Base-by-base conservation (phyloP, 2,329 filamentous ascomycete species). In the Neofusicoccum kwambonambiense region DNA sequence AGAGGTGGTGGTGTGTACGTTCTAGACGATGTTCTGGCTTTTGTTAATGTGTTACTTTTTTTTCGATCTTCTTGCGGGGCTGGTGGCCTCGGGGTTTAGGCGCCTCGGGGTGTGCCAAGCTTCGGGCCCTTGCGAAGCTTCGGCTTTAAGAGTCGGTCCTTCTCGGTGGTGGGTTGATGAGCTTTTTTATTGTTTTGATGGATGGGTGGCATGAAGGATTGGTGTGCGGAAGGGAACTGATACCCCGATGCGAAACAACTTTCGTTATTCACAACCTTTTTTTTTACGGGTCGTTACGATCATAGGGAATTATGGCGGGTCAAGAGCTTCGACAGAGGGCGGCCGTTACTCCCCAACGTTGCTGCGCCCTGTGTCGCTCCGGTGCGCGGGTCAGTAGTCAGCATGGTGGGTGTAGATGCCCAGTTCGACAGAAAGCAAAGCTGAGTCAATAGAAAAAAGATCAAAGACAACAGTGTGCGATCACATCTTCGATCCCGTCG, bases 221-320 rank as follows among this genome's bases (percentile, higher is more conserved):
- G 44, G 39, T 57, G 56, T 58, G 56, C 56, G 56, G 56, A 60
- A 60, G 56, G 56, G 56, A 60, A 41, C 8, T 49, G 56, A 60
- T 60, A 60, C 56, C 56, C 56, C 54, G 41, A 60, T 60, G 56
- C 56, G 56, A 37, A 60, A 45, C 56, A 60, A 60, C 50, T 37
- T 52, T 52, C 50, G 31, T 52, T 34, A 34, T 31, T 31, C 27
- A 27, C 34, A 13, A 15, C 27, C 47, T 60, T 35, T 31, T 31
- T 31, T 13, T 41, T 27, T n/a, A 47, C 27, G n/a, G 56, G n/a
- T 60, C 41, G 9, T 35, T 37, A 27, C 42, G 42, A 47, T 37
- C 31, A 39, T 47, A 37, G 42, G 31, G 42, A 37, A n/a, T 39
- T 11, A 39, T 39, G 4, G 27, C 27, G 27, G 27, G 27, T 31